Evolutionary conservation across 176 grass and related monocot genomes (phyloP), one percentile per base, ranked within the genome.

Genomic region (Triticum dicoccoides): DNA sequence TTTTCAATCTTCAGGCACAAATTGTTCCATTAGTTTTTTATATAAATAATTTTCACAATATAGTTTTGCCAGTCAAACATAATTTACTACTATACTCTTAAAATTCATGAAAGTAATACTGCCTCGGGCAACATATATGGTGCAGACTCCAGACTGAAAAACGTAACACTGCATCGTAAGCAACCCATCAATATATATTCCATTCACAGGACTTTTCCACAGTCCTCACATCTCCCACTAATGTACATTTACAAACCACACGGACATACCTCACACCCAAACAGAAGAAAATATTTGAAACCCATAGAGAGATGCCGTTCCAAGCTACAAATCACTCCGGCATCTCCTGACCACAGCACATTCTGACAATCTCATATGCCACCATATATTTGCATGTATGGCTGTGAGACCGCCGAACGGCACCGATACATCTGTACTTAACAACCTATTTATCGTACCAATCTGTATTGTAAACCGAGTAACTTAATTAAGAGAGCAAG

Each of bases 221-320:
- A 59, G 54, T 59, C 44, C 29, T 37, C 44, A 58, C 74, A 37
- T 21, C 20, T 66, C 27, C 67, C 21, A 61, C 8, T 84, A 80
- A 76, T 84, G 6, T 91, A 91, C 81, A 84, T 59, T 66, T 80
- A 76, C 76, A 91, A 69, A 54, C 66, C 33, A 90, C 80, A 73
- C 33, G 23, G 73, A 27, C 80, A 83, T 65, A 64, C 65, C 54
- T 41, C 83, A 71, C 70, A 82, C 24, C 8, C 63, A 82, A 52
- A 71, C 32, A 41, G 11, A 67, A 54, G 4, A 30, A 10, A 8
- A 18, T 1, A 65, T 39, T n/a, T 17, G 42, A 52, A 89, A 64
- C 74, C 14, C 0, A 33, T n/a, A 34, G 24, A 32, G 44, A 76
- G 61, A 87, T 80, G 81, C 80, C 85, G 69, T 84, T 84, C 66